phyloP scores from a whole-genome alignment of 306 rosid genomes.

The Argentina anserina region DNA sequence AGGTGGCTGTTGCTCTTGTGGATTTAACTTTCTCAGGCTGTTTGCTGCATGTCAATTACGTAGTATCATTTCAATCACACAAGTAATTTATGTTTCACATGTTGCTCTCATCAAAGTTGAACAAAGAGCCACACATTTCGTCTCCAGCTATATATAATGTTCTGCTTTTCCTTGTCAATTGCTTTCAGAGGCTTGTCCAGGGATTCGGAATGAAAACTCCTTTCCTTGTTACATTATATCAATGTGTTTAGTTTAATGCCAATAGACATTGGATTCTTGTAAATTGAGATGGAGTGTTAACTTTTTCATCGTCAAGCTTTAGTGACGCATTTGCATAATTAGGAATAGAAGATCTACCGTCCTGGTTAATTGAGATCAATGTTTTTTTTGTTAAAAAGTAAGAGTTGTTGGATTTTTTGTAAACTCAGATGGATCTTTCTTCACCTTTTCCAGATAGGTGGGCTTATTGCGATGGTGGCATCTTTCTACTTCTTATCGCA shows the following conservation, averaged over 20 bases:
- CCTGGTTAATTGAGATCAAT: background rate
- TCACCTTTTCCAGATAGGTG: constrained; percentile 72
- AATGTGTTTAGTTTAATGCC: background rate
- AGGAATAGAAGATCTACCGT: background rate
- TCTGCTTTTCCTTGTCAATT: background rate
- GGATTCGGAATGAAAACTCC: background rate
- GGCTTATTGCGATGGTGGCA: constrained; percentile 88
- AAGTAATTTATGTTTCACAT: background rate
- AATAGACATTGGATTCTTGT: background rate
- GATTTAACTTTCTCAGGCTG: background rate
- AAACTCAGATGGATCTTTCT: constrained; percentile 10
- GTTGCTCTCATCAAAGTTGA: background rate
- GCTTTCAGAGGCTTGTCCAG: background rate
- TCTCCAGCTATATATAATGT: background rate
- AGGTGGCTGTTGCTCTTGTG: constrained; percentile 8
- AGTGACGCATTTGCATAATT: background rate
- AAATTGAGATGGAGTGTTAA: background rate
- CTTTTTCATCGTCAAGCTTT: background rate
- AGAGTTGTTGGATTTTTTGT: background rate
- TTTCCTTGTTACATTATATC: background rate
- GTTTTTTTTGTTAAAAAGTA: background rate
- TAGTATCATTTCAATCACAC: background rate
- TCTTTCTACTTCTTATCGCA: constrained; percentile 82
- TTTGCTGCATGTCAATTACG: background rate
- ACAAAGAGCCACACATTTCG: background rate